Evolutionary conservation across 805 yeast genomes (phyloP).

Genomic region (Candida pseudoglaebosa): DNA sequence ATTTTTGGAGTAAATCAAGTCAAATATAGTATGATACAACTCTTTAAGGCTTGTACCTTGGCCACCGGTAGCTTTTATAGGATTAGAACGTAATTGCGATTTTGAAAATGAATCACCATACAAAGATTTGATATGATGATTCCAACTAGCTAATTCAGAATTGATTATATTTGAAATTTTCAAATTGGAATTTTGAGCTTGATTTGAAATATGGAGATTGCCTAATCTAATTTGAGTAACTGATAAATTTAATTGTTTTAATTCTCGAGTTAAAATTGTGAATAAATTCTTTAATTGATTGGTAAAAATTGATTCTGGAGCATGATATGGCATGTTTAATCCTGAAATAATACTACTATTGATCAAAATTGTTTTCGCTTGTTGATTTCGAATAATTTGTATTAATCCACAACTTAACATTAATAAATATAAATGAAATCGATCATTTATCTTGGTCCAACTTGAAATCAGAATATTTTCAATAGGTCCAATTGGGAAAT

Average conservation of each 20-base stretch:
- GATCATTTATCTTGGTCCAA: constrained; percentile 50
- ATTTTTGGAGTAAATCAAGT: constrained; percentile 24
- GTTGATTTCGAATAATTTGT: constrained; percentile 47
- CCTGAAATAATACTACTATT: constrained; percentile 55
- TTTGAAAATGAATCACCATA: constrained; percentile 30
- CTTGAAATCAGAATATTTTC: constrained; percentile 49
- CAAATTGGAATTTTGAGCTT: constrained; percentile 15
- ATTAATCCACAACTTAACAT: constrained; percentile 55
- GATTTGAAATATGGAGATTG: constrained; percentile 30
- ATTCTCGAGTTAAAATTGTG: constrained; percentile 31
- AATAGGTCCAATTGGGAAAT: constrained; percentile 64
- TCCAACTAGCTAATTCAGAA: constrained; percentile 39
- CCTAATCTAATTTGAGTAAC: constrained; percentile 41
- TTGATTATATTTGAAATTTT: constrained; percentile 23
- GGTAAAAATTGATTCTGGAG: constrained; percentile 56
- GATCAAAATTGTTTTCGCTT: constrained; percentile 47
- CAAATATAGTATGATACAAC: constrained; percentile 37
- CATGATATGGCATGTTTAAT: constrained; percentile 57
- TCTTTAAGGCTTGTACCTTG: constrained; percentile 32
- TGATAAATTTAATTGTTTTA: constrained; percentile 29
- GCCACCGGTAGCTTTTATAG: constrained; percentile 24
- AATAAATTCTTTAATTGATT: constrained; percentile 39
- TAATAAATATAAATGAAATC: constrained; percentile 46
- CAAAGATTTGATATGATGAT: constrained; percentile 27
- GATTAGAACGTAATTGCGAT: constrained; percentile 26